Evolutionary conservation across 2,329 filamentous ascomycete genomes (phyloP), one percentile per base, ranked within the genome.

Genomic region (Aspergillus hortae): DNA sequence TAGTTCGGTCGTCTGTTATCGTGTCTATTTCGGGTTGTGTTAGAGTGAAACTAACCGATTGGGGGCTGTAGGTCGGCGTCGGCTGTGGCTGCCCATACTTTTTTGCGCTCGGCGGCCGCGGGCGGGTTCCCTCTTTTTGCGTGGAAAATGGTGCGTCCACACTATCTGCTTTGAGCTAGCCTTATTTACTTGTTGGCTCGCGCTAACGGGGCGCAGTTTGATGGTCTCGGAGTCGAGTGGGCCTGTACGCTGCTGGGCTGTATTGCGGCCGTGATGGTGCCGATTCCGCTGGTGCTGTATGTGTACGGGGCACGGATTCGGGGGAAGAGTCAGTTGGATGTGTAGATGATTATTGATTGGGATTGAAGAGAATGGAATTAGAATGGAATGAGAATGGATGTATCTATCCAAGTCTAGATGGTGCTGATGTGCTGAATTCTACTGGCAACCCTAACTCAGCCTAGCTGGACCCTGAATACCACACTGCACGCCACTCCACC

Each of bases 11-110:
- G 2, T 17, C 17, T 17, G 12, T 41, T 6, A 6, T 41, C 6
- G 9, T 41, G 15, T 15, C 38, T 30, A 30, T 11, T 30, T 30
- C 10, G 1, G 27, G 7, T 11, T 11, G 35, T 25, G n/a, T 14
- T 9, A 27, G 15, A 32, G 38, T 47, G 32, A 42, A 14, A 44
- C n/a, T 35, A 33, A 48, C 27, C 44, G 25, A 48, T 44, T 53
- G 15, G 21, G 19, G 36, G 25, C 12, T 15, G 23, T 54, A 74
- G 76, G 56, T 76, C 77, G n/a, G 77, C 77, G 3, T 77, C 73
- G 11, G 77, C 77, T 7, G 73, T 78, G 25, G 74, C 76, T 9
- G 77, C 75, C 25, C 79, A 80, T 53, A 78, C 77, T 2, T 74
- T 80, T 56, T 64, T 79, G 35, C 72, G 77, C 30, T 74, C 70